Conservation (phyloP, 345 rosid species). For the Melaleuca alternifolia region DNA sequence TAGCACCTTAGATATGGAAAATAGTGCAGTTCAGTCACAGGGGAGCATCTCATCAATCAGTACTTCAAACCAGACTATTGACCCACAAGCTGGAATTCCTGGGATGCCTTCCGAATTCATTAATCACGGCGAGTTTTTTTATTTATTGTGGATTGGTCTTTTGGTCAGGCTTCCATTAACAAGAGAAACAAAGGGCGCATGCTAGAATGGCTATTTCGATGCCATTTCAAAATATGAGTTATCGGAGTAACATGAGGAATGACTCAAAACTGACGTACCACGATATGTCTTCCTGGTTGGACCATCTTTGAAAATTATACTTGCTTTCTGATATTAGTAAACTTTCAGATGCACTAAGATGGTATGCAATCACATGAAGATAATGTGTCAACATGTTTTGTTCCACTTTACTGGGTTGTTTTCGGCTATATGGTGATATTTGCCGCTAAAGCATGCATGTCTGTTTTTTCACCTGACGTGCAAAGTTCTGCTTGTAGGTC, state of each 20-base stretch:
- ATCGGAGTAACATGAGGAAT: neutral
- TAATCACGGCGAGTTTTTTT: conserved; percentile 47
- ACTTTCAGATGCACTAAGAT: neutral
- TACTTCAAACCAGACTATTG: conserved; percentile 34
- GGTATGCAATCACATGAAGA: neutral
- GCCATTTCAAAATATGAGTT: neutral
- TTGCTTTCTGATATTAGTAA: neutral
- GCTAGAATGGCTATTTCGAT: neutral
- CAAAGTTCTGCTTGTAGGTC: conserved; percentile 30
- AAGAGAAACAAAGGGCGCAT: neutral
- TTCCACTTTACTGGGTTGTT: neutral
- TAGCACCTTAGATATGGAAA: conserved; percentile 61
- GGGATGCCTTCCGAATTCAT: conserved; percentile 35
- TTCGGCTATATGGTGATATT: neutral
- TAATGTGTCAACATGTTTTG: neutral
- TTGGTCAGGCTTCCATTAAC: neutral
- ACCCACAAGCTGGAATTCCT: conserved; percentile 18
- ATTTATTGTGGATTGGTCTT: neutral
- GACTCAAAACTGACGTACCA: neutral
- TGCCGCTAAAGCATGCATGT: neutral
- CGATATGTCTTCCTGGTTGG: neutral
- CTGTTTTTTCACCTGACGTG: neutral
- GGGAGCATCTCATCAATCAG: conserved; percentile 54
- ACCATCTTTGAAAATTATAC: neutral
- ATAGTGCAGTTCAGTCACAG: conserved; percentile 40